Conservation (phyloP, 148 eudicot genomes). For the Silene conica region DNA sequence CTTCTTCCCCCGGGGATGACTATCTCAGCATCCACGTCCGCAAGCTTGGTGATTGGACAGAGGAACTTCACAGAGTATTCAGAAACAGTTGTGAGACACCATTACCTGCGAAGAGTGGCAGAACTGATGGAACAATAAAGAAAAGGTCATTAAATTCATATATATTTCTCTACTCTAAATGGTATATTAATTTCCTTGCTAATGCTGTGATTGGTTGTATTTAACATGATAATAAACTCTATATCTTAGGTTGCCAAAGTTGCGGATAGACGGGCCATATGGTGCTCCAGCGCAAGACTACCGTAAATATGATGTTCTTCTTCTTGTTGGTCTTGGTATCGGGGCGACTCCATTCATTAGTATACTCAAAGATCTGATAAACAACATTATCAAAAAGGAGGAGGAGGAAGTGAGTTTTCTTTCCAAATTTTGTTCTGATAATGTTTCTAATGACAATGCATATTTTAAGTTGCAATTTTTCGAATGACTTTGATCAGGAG, state of each 20-base stretch:
- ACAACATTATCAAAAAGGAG: slow-evolving; percentile 75
- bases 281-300: slow-evolving; percentile 99
- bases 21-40: slow-evolving; percentile 88
- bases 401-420: slow-evolving; percentile 67
- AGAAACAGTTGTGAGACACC: slow-evolving; percentile 65
- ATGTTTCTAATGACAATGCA: too few relatives aligned
- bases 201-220: background rate
- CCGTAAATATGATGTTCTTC: slow-evolving; percentile 76
- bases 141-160: slow-evolving; percentile 43
- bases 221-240: slow-evolving; percentile 15
- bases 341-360: slow-evolving; percentile 98
- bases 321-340: slow-evolving; percentile 91
- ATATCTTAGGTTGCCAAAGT: slow-evolving; percentile 69
- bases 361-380: slow-evolving; percentile 86
- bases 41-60: slow-evolving; percentile 91
- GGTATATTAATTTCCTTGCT: background rate
- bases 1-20: slow-evolving; percentile 93
- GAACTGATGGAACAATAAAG: slow-evolving; percentile 71
- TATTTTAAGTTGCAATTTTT: background rate
- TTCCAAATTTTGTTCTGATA: too few relatives aligned
- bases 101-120: slow-evolving; percentile 68
- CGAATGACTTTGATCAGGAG: slow-evolving; percentile 23
- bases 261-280: slow-evolving; percentile 89
- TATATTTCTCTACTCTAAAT: background rate
- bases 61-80: slow-evolving; percentile 67